Conservation (phyloP, 2,329 filamentous ascomycete species). For the Aureobasidium sp. region DNA sequence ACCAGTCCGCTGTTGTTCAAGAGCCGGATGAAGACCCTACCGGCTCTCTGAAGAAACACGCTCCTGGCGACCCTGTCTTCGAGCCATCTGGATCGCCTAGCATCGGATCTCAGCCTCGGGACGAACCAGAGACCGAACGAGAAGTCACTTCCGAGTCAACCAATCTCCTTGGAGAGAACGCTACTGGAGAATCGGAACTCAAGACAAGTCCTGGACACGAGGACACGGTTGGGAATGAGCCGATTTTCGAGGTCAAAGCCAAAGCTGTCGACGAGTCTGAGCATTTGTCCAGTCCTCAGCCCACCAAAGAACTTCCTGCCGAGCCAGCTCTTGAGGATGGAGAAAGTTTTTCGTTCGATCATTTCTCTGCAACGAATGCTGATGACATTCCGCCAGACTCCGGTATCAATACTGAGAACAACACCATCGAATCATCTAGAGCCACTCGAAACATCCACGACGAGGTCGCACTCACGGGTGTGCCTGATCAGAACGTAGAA, state of each 20-base stretch:
- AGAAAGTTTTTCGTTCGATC: background rate
- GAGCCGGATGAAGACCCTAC: background rate
- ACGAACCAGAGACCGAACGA: background rate
- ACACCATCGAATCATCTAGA: background rate
- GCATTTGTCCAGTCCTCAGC: background rate
- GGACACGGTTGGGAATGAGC: background rate
- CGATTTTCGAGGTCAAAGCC: background rate
- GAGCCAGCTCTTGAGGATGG: background rate
- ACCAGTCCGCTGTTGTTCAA: background rate
- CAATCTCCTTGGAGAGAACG: too few relatives aligned
- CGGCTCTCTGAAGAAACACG: background rate
- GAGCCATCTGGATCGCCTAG: background rate
- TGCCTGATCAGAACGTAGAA: background rate
- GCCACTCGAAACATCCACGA: background rate
- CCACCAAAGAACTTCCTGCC: background rate
- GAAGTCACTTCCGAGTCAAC: background rate
- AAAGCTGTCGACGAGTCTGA: background rate
- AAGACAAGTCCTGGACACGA: too few relatives aligned
- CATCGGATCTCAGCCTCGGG: background rate
- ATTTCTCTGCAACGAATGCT: background rate
- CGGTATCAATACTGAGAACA: background rate
- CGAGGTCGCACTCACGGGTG: background rate
- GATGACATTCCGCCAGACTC: too few relatives aligned
- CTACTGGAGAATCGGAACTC: background rate
- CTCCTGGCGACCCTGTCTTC: too few relatives aligned